A percentile compares a stretch with the other conserved stretches of the same genome.
Evolutionary conservation across 805 yeast species (phyloP).

Genomic region (Ogataea paradorogensis): DNA sequence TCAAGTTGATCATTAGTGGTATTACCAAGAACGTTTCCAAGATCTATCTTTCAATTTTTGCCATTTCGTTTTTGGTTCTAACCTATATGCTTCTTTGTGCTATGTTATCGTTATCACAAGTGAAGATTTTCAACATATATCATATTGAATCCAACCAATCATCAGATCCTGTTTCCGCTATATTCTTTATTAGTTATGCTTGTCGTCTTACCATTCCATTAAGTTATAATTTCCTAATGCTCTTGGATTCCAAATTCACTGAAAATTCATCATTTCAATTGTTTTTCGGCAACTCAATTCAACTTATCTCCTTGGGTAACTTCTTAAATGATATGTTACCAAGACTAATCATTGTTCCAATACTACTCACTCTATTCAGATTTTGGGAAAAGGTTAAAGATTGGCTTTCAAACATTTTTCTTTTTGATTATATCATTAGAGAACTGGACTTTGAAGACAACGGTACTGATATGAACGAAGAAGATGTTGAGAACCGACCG

Average conservation of each 20-base stretch:
- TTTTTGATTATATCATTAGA: slow-evolving; percentile 31
- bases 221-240: slow-evolving; percentile 72
- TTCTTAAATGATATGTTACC: slow-evolving; percentile 75
- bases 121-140: slow-evolving; percentile 72
- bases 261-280: slow-evolving; percentile 55
- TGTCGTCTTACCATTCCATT: slow-evolving; percentile 81
- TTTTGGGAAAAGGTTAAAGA: slow-evolving; percentile 60
- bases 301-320: slow-evolving; percentile 70
- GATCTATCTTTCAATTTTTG: slow-evolving; percentile 32
- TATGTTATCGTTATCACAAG: slow-evolving; percentile 59
- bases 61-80: slow-evolving; percentile 45
- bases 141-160: slow-evolving; percentile 63
- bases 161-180: slow-evolving; percentile 70
- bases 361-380: slow-evolving; percentile 58
- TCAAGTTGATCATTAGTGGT: slow-evolving; percentile 41
- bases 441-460: slow-evolving; percentile 30
- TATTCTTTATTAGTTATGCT: slow-evolving; percentile 77
- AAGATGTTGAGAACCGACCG: slow-evolving; percentile 16
- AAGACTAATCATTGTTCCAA: slow-evolving; percentile 68
- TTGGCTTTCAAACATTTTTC: slow-evolving; percentile 28
- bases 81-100: slow-evolving; percentile 71
- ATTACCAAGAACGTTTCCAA: slow-evolving; percentile 23
- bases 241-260: slow-evolving; percentile 41
- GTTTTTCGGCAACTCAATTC: slow-evolving; percentile 73
- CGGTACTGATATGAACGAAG: slow-evolving; percentile 3